These are phyloP conservation scores for Curvularia spicifera DNA, from an alignment of 2,329 filamentous ascomycete species.

Conservation along the genomic window DNA sequence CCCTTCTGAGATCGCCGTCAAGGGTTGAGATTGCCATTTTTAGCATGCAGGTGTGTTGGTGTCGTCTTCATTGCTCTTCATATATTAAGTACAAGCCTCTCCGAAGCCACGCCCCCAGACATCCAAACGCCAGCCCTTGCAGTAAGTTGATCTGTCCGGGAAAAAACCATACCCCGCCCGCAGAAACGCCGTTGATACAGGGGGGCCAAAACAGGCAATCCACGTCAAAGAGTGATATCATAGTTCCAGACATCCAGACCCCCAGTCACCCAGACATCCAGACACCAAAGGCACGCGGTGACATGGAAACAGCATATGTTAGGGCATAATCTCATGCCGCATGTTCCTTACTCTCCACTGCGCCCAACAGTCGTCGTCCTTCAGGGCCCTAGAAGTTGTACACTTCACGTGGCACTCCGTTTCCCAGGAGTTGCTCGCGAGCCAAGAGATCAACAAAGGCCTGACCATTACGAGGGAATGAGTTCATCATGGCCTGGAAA, in stretches of 20 bases:
- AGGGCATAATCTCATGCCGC: not conserved
- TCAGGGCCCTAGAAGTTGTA: constrained; percentile 10
- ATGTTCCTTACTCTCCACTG: not conserved
- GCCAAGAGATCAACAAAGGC: constrained; percentile 28
- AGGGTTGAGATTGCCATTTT: constrained; percentile 10
- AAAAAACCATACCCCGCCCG: constrained; percentile 13
- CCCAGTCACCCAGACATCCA: not conserved
- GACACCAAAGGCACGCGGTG: not conserved
- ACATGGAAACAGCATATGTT: not conserved
- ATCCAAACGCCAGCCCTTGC: constrained; percentile 3
- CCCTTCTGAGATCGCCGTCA: constrained; percentile 14
- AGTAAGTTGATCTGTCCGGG: not conserved
- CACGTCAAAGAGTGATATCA: constrained; percentile 27
- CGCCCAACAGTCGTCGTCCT: not conserved
- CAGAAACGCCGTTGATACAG: constrained; percentile 15
- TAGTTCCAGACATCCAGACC: constrained; percentile 5
- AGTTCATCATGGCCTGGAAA: constrained; percentile 16
- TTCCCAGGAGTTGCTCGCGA: constrained; percentile 26
- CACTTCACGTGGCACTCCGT: constrained; percentile 30
- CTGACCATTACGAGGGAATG: constrained; percentile 17
- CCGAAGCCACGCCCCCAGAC: not conserved
- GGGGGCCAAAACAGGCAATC: constrained; percentile 12
- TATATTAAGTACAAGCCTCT: constrained; percentile 12
- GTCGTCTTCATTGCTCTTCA: constrained; percentile 2
- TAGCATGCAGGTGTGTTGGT: constrained; percentile 5